Evolutionary conservation across 352 stramenopile genomes (phyloP).

Genomic region (Globisporangium perplexum): DNA sequence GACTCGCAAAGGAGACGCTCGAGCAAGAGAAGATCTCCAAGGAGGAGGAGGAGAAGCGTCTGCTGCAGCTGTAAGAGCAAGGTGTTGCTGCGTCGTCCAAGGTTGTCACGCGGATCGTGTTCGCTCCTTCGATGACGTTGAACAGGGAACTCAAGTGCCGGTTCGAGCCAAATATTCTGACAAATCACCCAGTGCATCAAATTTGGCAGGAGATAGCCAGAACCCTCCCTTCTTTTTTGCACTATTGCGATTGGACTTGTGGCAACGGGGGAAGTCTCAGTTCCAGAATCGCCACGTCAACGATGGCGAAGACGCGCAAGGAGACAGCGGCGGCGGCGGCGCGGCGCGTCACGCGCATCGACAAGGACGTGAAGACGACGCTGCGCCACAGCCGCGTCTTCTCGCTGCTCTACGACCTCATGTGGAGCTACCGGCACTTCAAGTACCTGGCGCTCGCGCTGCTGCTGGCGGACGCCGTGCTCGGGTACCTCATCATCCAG

Average conservation of each 20-base stretch:
- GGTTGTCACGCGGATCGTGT: too few relatives aligned
- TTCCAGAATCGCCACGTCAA: constrained; percentile 11
- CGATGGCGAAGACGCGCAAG: constrained; percentile 6
- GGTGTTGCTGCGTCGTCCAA: too few relatives aligned
- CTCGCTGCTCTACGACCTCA: constrained; percentile 73
- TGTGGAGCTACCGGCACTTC: constrained; percentile 88
- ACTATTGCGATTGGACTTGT: neutral
- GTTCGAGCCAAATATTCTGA: too few relatives aligned
- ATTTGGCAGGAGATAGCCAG: neutral
- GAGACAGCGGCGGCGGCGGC: neutral
- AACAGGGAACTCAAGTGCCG: neutral
- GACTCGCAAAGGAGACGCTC: constrained; percentile 63
- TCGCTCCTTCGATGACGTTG: neutral
- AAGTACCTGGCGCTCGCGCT: constrained; percentile 49
- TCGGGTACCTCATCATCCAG: constrained; percentile 81
- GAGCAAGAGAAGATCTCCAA: constrained; percentile 77
- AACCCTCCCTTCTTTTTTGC: neutral
- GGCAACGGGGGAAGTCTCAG: too few relatives aligned
- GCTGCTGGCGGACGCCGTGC: constrained; percentile 46
- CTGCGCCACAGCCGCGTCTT: constrained; percentile 59
- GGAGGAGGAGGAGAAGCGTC: constrained; percentile 64
- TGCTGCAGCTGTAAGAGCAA: constrained; percentile 54
- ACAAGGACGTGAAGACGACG: constrained; percentile 85
- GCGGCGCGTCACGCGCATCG: constrained; percentile 70
- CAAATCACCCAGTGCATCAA: neutral